Percentiles rank a stretch among this genome's conserved stretches.
These are phyloP conservation scores for Umbelopsis vinacea DNA, from an alignment of 192 early-diverging fungal species.

Conservation along the genomic window DNA sequence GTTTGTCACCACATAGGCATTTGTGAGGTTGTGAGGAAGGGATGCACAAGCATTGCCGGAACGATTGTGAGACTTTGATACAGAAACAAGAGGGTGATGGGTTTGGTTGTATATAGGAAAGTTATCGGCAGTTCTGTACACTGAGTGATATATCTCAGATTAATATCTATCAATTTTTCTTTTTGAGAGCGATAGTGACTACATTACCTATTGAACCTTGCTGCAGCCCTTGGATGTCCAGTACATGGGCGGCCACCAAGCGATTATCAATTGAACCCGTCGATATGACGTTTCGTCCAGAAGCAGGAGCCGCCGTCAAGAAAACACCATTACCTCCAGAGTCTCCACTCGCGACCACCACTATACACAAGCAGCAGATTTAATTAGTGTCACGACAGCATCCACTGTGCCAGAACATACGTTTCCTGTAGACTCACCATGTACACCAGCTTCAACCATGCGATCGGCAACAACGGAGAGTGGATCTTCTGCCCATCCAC, in stretches of 20 bases:
- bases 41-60: background rate
- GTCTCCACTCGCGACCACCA: conserved; percentile 70
- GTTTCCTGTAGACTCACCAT: conserved; percentile 21
- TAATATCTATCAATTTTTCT: too few relatives aligned
- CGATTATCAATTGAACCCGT: conserved; percentile 56
- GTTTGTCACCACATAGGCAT: background rate
- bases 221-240: too few relatives aligned
- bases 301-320: conserved; percentile 58
- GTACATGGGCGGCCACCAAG: too few relatives aligned
- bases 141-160: background rate
- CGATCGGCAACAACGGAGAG: conserved; percentile 59
- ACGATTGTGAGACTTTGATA: background rate
- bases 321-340: conserved; percentile 66
- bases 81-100: background rate
- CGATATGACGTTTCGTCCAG: conserved; percentile 57
- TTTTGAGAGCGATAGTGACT: background rate
- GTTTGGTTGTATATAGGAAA: conserved; percentile 14
- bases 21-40: background rate
- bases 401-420: too few relatives aligned
- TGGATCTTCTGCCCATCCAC: conserved; percentile 65
- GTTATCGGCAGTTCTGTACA: conserved; percentile 11
- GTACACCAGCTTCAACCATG: conserved; percentile 46
- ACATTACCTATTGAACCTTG: background rate
- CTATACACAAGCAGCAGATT: conserved; percentile 12
- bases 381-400: too few relatives aligned